Evolutionary conservation across 2,329 filamentous ascomycete genomes (phyloP).

Genomic region (Talaromyces sp.): DNA sequence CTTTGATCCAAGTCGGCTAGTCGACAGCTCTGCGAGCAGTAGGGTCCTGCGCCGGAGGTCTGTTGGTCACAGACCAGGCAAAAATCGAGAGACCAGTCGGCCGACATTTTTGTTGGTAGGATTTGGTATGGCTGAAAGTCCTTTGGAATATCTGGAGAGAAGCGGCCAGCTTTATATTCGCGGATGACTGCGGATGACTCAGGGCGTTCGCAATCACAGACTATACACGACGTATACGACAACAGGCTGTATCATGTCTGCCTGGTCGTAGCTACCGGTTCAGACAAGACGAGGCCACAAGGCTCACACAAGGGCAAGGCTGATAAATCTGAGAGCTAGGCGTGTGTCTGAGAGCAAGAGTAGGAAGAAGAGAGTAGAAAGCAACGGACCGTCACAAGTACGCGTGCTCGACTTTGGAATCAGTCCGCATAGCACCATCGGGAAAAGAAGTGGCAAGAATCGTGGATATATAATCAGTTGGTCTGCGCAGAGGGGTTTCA

Average conservation of each 20-base stretch:
- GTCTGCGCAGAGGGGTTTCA: not conserved
- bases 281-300: not conserved
- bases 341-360: not conserved
- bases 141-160: not conserved
- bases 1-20: slow-evolving; percentile 81
- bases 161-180: not conserved
- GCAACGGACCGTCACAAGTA: not conserved
- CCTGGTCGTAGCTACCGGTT: not conserved
- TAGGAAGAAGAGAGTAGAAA: not conserved
- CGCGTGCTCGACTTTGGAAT: not conserved
- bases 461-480: slow-evolving; percentile 1
- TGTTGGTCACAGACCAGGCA: slow-evolving; percentile 92
- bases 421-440: not conserved
- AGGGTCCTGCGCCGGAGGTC: slow-evolving; percentile 68
- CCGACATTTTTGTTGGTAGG: slow-evolving; percentile 28
- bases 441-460: not conserved
- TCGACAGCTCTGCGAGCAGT: slow-evolving; percentile 90
- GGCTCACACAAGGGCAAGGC: not conserved
- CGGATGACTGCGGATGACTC: not conserved
- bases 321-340: not conserved
- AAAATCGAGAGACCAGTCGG: slow-evolving; percentile 79
- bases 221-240: not conserved
- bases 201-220: not conserved
- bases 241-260: slow-evolving; percentile 10
- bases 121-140: not conserved